Evolutionary conservation across 1,139 yeast genomes (phyloP).

Genomic region (Blastobotrys indianensis): DNA sequence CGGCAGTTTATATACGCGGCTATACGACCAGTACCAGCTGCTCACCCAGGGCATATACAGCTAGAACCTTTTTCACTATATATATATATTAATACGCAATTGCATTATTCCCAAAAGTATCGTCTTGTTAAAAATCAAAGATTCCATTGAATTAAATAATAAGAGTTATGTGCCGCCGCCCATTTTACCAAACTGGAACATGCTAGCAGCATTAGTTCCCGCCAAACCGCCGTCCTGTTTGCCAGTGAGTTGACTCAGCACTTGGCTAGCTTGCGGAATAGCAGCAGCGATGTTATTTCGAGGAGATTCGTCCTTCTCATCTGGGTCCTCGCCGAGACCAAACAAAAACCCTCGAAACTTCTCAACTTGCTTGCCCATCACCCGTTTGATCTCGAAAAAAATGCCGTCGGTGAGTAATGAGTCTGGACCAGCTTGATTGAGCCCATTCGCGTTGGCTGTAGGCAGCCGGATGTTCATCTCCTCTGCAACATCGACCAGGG

Average conservation of each 20-base stretch:
- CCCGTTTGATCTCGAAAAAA: conserved; percentile 44
- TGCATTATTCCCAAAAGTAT: too few relatives aligned
- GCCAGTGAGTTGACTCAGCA: neutral
- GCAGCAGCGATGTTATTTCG: neutral
- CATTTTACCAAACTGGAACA: conserved; percentile 33
- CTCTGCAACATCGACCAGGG: conserved; percentile 42
- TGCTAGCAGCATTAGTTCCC: conserved; percentile 25
- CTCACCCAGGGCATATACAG: conserved; percentile 91
- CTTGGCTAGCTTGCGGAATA: neutral
- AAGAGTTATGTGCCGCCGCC: conserved; percentile 23
- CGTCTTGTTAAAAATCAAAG: neutral
- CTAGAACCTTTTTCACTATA: conserved; percentile 8
- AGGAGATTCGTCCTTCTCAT: conserved; percentile 5
- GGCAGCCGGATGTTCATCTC: conserved; percentile 38
- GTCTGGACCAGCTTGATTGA: conserved; percentile 48
- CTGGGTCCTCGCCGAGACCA: conserved; percentile 32
- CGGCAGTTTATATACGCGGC: conserved; percentile 84
- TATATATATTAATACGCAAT: too few relatives aligned
- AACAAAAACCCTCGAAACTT: conserved; percentile 32
- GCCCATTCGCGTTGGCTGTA: conserved; percentile 25
- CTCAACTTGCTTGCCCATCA: conserved; percentile 32
- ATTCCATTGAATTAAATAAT: conserved; percentile 2
- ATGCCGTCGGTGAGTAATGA: conserved; percentile 46
- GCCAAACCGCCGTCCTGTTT: neutral
- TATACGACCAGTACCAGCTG: conserved; percentile 91